Evolutionary conservation across 179 eudicot species (phyloP).

Genomic region (Spinacia oleracea): DNA sequence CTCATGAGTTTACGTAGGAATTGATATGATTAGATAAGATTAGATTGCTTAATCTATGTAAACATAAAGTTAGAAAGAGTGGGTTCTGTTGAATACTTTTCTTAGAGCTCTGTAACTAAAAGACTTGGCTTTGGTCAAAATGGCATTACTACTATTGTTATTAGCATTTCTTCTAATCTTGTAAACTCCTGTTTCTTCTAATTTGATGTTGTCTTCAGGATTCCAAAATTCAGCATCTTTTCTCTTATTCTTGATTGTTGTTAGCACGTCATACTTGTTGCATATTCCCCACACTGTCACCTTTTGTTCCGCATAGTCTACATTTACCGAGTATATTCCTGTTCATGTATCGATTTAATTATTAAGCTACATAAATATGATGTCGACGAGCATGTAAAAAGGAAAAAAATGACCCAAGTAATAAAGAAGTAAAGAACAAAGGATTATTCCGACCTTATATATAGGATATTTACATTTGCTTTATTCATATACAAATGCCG

Average conservation of each 20-base stretch:
- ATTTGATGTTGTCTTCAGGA: constrained; percentile 42
- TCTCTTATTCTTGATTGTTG: constrained; percentile 63
- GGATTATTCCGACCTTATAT: too few relatives aligned
- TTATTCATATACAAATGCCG: too few relatives aligned
- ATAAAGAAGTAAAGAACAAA: too few relatives aligned
- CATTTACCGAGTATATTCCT: constrained; percentile 89
- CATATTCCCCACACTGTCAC: constrained; percentile 97
- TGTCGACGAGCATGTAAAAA: too few relatives aligned
- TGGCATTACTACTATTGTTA: constrained; percentile 18
- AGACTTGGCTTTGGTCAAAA: constrained; percentile 48
- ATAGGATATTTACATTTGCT: too few relatives aligned
- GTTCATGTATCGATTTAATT: neutral
- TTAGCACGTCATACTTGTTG: constrained; percentile 74
- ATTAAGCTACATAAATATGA: neutral
- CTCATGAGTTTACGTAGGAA: neutral
- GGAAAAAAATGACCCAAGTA: too few relatives aligned
- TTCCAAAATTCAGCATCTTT: constrained; percentile 83
- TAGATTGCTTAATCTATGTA: neutral
- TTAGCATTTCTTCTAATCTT: neutral
- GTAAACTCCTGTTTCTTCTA: constrained; percentile 25
- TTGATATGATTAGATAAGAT: neutral
- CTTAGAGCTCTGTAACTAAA: constrained; percentile 58
- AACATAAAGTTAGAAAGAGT: constrained; percentile 22
- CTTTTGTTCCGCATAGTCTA: constrained; percentile 70
- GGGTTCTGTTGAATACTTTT: constrained; percentile 52